Evolutionary conservation across 176 grass and related monocot species (phyloP).

Genomic region (Olyra latifolia): DNA sequence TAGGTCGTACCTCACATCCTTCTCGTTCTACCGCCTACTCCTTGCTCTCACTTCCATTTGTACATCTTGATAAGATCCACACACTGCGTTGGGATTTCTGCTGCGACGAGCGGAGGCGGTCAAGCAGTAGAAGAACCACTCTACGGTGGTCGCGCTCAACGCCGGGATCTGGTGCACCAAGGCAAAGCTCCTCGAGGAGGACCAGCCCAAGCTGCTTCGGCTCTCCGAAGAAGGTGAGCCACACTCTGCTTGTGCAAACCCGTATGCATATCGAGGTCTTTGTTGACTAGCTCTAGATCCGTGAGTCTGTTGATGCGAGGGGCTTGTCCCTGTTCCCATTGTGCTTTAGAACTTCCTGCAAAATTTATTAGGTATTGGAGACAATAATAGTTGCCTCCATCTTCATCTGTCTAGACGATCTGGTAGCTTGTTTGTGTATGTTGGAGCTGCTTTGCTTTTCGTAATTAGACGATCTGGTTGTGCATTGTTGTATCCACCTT

Average conservation of each 20-base stretch:
- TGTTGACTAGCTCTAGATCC: neutral
- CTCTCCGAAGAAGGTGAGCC: conserved; percentile 80
- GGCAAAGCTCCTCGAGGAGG: conserved; percentile 82
- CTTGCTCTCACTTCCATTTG: too few species aligned
- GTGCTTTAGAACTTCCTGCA: neutral
- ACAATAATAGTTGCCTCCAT: too few species aligned
- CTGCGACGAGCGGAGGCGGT: conserved; percentile 80
- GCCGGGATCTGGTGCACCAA: conserved; percentile 92
- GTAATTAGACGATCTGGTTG: too few species aligned
- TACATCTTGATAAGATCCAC: too few species aligned
- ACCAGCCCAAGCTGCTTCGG: conserved; percentile 79
- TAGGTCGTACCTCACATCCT: too few species aligned
- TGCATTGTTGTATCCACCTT: too few species aligned
- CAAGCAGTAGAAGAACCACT: conserved; percentile 74
- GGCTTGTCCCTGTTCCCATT: neutral
- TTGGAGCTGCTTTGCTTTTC: too few species aligned
- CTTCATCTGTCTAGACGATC: too few species aligned
- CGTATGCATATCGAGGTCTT: neutral
- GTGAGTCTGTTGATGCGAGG: neutral
- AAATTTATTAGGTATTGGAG: too few species aligned
- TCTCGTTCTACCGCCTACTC: too few species aligned
- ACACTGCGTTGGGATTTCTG: neutral
- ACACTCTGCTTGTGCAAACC: neutral
- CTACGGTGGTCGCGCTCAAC: conserved; percentile 74
- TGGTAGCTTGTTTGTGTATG: too few species aligned